Evolutionary conservation across 805 yeast genomes (phyloP), one percentile per base, ranked within the genome.

Genomic region (Tetrapisispora arboricola): DNA sequence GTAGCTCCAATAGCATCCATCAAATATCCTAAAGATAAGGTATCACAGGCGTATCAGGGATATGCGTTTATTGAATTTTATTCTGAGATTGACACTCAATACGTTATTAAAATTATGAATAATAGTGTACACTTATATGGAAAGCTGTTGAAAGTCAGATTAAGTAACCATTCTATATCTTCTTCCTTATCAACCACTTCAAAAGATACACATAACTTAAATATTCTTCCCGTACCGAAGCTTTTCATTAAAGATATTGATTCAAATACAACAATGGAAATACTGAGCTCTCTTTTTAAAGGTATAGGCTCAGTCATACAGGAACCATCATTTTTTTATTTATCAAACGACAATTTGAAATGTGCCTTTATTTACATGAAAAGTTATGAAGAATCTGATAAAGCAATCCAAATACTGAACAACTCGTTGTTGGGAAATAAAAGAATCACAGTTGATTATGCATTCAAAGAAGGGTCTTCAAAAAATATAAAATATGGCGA

Each of bases 31-130:
- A 79, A 76, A 53, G 96, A 87, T 54, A 71, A 85, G 46, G 68
- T 87, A 4, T 61, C 76, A 22, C 75, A 74, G 44, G 65, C 72
- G 1, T 87, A 83, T 52, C 94, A 82, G 53, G 96, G 96, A 5
- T 90, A 69, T 64, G 96, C 94, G 9, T 90, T 92, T 62, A 81
- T 83, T 1, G 92, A 84, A 55, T 80, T 83, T 52, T 61, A 65
- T 38, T 64, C 68, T 13, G 61, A 64, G 2, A 66, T 62, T 16
- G 96, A 86, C 50, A 80, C 82, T 0, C 80, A 77, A 8, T 90
- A 87, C 56, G 84, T 78, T 1, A 60, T 72, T 27, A 69, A 73
- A 43, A 60, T 83, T 1, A 57, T 84, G 55, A 66, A 71, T 44
- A 87, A 86, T 6, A 63, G 43, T 12, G 51, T 58, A 5, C 63